Base-by-base conservation (phyloP, 257 asterid genomes). In the Buddleja alternifolia region DNA sequence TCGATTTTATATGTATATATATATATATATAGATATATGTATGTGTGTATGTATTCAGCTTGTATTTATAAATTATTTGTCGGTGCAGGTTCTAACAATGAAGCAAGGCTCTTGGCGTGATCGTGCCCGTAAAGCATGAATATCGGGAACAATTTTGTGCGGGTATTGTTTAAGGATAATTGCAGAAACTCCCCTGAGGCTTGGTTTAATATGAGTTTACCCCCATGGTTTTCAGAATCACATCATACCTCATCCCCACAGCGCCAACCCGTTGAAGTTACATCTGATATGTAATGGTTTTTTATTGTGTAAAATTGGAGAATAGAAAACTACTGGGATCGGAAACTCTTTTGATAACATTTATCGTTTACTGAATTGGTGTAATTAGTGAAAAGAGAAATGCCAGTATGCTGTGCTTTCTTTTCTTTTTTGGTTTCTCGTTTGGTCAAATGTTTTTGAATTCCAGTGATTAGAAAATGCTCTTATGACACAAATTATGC, bases 91-190 rank as follows among this genome's bases (percentile, higher is more conserved):
- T 63, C 75, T 77, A 8, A 54, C 85, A 12, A 81, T 70, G 90
- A 88, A 83, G 74, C 77, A 68, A 74, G 94, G 93, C 53, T 89
- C 92, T 21, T 89, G 96, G 98, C 92, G 96, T 44, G 90, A 89
- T 66, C 91, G 96, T 20, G 80, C 82, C 48, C 82, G 77, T 9
- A 87, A 78, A 73, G 23, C 73, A 24, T 84, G 82, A 90, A 44
- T 10, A 16, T 39, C 17, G 36, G 17, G 11, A 67, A n/a, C 29
- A 53, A 41, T 50, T 58, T 50, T 48, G 70, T 51, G 3, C 5
- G 60, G 25, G 44, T 21, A 36, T 11, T 53, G 14, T 46, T 60
- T 32, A 29, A 29, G 34, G 34, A 29, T 29, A 29, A 29, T 29
- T 29, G 34, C 34, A 29, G 5, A 29, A 29, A 29, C 5, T 2